These are phyloP conservation scores for Pythium pyrilobum DNA, from an alignment of 352 stramenopile species.

Conservation along the genomic window DNA sequence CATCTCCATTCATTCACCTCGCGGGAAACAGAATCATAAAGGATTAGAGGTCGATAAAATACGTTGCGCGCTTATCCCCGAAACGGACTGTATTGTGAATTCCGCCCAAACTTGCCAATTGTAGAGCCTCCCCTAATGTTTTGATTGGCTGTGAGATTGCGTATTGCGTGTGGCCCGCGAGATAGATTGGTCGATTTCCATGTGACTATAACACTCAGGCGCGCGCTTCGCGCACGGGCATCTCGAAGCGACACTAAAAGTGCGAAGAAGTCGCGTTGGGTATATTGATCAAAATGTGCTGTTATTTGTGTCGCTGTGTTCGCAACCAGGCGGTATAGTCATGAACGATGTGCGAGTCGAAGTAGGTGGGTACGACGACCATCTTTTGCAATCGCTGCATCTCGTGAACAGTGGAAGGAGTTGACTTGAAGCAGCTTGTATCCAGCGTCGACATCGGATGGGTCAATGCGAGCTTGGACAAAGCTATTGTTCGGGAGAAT, in stretches of 20 bases:
- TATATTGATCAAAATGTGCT: too few relatives aligned
- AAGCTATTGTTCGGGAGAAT: neutral
- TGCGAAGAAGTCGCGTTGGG: neutral
- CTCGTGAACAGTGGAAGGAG: neutral
- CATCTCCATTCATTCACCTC: too few relatives aligned
- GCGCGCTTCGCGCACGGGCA: neutral
- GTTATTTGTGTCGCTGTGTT: neutral
- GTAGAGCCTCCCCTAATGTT: too few relatives aligned
- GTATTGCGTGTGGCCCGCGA: too few relatives aligned
- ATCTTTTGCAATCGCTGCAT: neutral
- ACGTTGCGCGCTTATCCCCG: too few relatives aligned
- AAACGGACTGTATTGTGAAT: too few relatives aligned
- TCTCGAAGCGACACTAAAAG: neutral
- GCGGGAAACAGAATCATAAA: too few relatives aligned
- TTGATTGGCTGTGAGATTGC: too few relatives aligned
- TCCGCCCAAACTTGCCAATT: too few relatives aligned
- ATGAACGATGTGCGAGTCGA: neutral
- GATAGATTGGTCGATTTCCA: too few relatives aligned
- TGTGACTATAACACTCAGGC: constrained; percentile 1
- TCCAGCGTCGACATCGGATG: neutral
- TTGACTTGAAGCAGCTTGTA: neutral
- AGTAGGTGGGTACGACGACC: neutral
- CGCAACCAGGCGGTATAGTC: neutral
- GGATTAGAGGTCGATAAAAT: too few relatives aligned
- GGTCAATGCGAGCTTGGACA: neutral